Evolutionary conservation across 768 basidiomycete species (phyloP).

Genomic region (Gelatoporia subvermispora): DNA sequence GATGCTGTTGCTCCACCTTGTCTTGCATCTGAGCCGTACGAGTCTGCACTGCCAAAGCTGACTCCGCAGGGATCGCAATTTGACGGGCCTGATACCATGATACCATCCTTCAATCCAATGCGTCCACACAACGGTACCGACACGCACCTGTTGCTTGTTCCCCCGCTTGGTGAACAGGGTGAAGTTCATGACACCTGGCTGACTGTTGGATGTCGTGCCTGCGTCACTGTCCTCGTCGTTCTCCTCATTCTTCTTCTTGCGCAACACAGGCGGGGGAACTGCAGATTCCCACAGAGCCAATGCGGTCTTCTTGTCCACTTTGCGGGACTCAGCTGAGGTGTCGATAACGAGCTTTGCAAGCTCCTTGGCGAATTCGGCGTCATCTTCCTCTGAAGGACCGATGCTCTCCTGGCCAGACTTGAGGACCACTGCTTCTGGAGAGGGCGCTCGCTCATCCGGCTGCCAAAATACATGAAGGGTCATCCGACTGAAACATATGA

Average conservation of each 20-base stretch:
- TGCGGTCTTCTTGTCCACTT: conserved; percentile 85
- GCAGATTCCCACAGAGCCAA: conserved; percentile 87
- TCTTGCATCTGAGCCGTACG: conserved; percentile 89
- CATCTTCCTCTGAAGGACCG: conserved; percentile 84
- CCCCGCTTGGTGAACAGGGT: conserved; percentile 90
- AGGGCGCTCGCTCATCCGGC: conserved; percentile 68
- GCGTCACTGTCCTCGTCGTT: conserved; percentile 47
- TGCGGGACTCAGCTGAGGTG: conserved; percentile 74
- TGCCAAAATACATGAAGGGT: conserved; percentile 23
- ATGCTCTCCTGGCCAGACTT: conserved; percentile 67
- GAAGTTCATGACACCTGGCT: conserved; percentile 72
- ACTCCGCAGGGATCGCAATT: conserved; percentile 82
- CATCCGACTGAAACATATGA: not conserved
- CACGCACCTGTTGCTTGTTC: conserved; percentile 79
- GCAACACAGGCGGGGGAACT: conserved; percentile 59
- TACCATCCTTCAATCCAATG: not conserved
- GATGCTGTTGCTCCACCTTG: conserved; percentile 92
- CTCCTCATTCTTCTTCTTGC: conserved; percentile 65
- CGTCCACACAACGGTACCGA: no score
- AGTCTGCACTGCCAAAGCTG: conserved; percentile 86
- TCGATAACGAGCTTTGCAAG: conserved; percentile 93
- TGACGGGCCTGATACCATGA: conserved; percentile 72
- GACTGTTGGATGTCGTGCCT: conserved; percentile 19
- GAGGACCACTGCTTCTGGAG: conserved; percentile 78
- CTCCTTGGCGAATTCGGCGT: conserved; percentile 92